Evolutionary conservation across 2,329 filamentous ascomycete species (phyloP), one percentile per base, ranked within the genome.

Genomic region (Zarea fungicola): DNA sequence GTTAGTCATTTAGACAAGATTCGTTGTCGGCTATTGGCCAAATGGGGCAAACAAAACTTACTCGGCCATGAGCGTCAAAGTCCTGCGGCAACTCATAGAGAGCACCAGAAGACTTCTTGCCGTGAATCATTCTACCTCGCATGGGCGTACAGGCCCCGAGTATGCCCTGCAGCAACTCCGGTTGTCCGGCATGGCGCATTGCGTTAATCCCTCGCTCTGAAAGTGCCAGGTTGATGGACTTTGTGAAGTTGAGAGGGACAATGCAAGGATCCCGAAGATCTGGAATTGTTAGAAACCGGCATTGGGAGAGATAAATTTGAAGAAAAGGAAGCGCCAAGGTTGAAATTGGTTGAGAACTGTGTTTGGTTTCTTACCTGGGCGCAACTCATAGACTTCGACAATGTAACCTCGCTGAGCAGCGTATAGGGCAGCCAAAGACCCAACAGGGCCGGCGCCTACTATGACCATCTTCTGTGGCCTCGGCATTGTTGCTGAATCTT

Each of bases 181-280:
- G 70, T 26, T 83, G 78, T 22, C 81, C 80, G 2, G 87, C 81
- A 58, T 87, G 74, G 45, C 80, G 79, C 69, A 99, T 84, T 19
- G 92, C 88, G 65, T 93, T 87, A 65, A 97, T 91, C 26, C 93
- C 93, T 51, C 93, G 83, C 65, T 97, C 91, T 0, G 93, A 97
- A 1, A 99, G 75, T 19, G 93, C 92, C 48, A 99, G 72, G 63
- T 99, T 99, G 73, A 99, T 99, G n/a, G 93, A 97, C 66, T 90
- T 95, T 52, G 91, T 95, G 63, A 96, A 96, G 68, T 96, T 96
- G 53, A 97, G 76, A 3, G 92, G 91, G 25, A 84, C 83, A 1
- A 88, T 96, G 3, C 81, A 78, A 3, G 87, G 84, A 64, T 95
- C 84, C 34, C 93, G 84, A 42, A 97, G 83, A 71, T 99, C 93